phyloP scores from a whole-genome alignment of 164 flowering plant genomes.

The Warburgia ugandensis region DNA sequence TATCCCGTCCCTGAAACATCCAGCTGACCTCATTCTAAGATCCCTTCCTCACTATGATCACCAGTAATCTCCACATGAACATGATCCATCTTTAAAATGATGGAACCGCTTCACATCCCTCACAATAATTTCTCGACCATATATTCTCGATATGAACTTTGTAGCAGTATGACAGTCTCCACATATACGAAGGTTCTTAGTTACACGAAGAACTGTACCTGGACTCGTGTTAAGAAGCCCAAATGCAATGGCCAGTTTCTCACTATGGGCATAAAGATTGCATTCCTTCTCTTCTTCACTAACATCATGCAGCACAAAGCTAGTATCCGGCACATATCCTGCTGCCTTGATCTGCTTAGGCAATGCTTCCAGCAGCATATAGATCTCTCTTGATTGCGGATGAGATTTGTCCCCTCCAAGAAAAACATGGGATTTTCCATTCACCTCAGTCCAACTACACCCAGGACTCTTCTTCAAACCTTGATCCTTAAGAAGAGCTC shows the following conservation, averaged over 20 bases:
- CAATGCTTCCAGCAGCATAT: constrained; percentile 28
- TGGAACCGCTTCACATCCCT: constrained; percentile 45
- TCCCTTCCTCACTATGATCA: too few relatives aligned
- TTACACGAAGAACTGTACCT: constrained; percentile 35
- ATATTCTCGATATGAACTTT: constrained; percentile 38
- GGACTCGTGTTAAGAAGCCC: constrained; percentile 38
- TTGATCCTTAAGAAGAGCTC: constrained; percentile 23
- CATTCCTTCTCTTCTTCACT: constrained; percentile 43
- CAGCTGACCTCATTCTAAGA: too few relatives aligned
- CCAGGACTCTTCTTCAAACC: constrained; percentile 46
- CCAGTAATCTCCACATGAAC: constrained; percentile 17
- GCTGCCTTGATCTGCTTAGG: constrained; percentile 33
- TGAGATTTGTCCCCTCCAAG: constrained; percentile 43
- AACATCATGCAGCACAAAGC: constrained; percentile 38
- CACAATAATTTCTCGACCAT: constrained; percentile 35
- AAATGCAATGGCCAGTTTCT: constrained; percentile 51
- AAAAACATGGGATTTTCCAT: constrained; percentile 39
- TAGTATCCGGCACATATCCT: constrained; percentile 42
- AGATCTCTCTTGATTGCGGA: constrained; percentile 34
- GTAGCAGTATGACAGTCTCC: constrained; percentile 43
- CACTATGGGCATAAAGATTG: constrained; percentile 27
- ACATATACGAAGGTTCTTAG: constrained; percentile 49
- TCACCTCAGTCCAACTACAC: constrained; percentile 50
- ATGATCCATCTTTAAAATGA: constrained; percentile 12
- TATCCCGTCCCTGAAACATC: too few relatives aligned